Percentiles rank a stretch among this genome's conserved stretches.
These are phyloP conservation scores for Aspergillus sp. DNA, from an alignment of 2,329 filamentous ascomycete genomes.

Conservation along the genomic window DNA sequence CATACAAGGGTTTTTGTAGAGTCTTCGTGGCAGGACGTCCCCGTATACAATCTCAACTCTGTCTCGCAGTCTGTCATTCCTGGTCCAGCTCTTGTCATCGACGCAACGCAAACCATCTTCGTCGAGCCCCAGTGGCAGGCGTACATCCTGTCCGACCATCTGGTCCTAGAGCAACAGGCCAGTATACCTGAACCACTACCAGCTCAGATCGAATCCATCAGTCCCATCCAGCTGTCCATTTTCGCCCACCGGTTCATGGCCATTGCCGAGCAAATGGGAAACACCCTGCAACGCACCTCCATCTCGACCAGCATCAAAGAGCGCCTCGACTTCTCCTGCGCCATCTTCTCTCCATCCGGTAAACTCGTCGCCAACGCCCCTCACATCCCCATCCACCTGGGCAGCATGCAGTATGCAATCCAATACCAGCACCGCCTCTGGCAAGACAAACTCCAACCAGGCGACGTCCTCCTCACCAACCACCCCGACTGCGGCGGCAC, in stretches of 20 bases:
- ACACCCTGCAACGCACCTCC: conserved; percentile 56
- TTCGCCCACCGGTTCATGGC: conserved; percentile 60
- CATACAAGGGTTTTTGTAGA: conserved; percentile 49
- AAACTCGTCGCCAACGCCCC: conserved; percentile 66
- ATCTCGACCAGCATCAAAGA: conserved; percentile 74
- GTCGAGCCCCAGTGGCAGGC: conserved; percentile 77
- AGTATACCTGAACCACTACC: conserved; percentile 22
- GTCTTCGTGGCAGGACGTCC: conserved; percentile 22
- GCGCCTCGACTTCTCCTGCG: conserved; percentile 81
- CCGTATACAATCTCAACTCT: conserved; percentile 26
- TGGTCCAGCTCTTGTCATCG: conserved; percentile 77
- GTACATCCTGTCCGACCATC: conserved; percentile 77
- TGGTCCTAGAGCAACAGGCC: conserved; percentile 67
- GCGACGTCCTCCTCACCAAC: conserved; percentile 80
- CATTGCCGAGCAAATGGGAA: conserved; percentile 62
- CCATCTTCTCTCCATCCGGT: conserved; percentile 70
- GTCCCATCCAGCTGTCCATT: conserved; percentile 55
- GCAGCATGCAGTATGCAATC: conserved; percentile 80
- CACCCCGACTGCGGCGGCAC: conserved; percentile 83
- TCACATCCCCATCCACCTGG: conserved; percentile 77
- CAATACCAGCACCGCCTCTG: conserved; percentile 76
- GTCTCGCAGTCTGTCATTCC: conserved; percentile 30
- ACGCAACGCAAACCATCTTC: conserved; percentile 75
- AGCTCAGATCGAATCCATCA: conserved; percentile 17
- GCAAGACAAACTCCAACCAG: conserved; percentile 73